These are phyloP conservation scores for Cryptosporidium ubiquitum DNA, from an alignment of 169 alveolate species.

Conservation along the genomic window DNA sequence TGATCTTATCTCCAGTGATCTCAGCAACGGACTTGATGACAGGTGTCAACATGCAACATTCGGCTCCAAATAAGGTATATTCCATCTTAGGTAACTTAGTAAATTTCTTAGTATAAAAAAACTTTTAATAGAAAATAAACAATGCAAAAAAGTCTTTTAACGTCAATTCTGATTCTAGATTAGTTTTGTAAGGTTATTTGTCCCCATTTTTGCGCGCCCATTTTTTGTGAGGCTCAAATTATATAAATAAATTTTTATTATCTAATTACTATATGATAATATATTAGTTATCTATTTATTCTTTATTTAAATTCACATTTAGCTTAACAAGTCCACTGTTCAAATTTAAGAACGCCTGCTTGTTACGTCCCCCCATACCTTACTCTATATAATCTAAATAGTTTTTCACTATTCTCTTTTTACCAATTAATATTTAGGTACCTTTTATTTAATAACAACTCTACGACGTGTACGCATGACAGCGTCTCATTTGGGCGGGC, in stretches of 20 bases:
- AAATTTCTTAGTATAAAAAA: background rate
- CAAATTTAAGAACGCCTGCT: no score
- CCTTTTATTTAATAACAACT: background rate
- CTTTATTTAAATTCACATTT: no score
- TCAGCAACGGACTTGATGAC: conserved; percentile 53
- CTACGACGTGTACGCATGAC: background rate
- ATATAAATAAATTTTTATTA: no score
- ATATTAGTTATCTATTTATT: no score
- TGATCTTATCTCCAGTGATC: conserved; percentile 37
- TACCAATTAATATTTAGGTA: background rate
- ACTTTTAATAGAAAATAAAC: background rate
- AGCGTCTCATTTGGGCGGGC: background rate
- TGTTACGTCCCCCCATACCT: background rate
- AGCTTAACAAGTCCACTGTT: no score
- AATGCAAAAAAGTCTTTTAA: background rate
- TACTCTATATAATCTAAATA: background rate
- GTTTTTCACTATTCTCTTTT: background rate
- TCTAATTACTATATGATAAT: no score
- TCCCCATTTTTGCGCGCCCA: background rate
- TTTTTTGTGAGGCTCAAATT: conserved; percentile 2
- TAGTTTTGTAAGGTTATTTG: background rate
- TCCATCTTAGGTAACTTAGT: background rate
- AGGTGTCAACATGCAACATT: conserved; percentile 18
- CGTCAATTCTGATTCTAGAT: background rate
- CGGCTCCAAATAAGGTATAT: background rate